Evolutionary conservation across 75 land plant species (phyloP), one percentile per base, ranked within the genome.

Genomic region (Pinus taeda): DNA sequence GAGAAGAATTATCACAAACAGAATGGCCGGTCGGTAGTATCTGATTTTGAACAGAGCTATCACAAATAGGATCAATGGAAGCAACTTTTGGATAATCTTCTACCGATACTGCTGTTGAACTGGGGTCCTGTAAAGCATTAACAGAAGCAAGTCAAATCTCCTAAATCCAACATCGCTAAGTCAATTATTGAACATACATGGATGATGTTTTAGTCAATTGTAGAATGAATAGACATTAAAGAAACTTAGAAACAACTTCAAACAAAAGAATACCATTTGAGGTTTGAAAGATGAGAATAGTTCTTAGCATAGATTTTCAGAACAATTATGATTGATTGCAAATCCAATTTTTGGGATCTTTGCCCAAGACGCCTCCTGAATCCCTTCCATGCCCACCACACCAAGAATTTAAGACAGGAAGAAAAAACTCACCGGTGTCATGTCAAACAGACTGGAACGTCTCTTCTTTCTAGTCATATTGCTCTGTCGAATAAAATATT

Each of bases 371-470:
- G 29, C 57, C 56, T 71, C 55, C 21, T 22, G 57, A 22, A 60
- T 22, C 4, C 62, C n/a, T 60, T 18, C 62, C 22, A 21, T 20
- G 8, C 2, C 62, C 20, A 5, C 62, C 17, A 7, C 3, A 62
- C 55, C 55, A 49, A 49, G 12, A 49, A 49, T 1, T 49, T 26
- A 66, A 12, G 17, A 49, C 24, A 21, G 42, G 15, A 60, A 60
- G 6, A 71, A 71, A 42, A 69, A n/a, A 60, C 84, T 56, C 15
- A 83, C 82, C 74, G 57, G 29, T n/a, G 73, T 72, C 59, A 88
- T 88, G 77, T 88, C 90, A 81, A 86, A 86, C 58, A 88, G 71
- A 60, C 90, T 88, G 2, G 90, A 88, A 26, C 90, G 85, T 61
- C 90, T 83, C 79, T 88, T 88, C 49, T 83, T 75, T 75, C 88